These are phyloP conservation scores for Fermentozyma sake DNA, from an alignment of 1,139 yeast genomes.

Conservation along the genomic window DNA sequence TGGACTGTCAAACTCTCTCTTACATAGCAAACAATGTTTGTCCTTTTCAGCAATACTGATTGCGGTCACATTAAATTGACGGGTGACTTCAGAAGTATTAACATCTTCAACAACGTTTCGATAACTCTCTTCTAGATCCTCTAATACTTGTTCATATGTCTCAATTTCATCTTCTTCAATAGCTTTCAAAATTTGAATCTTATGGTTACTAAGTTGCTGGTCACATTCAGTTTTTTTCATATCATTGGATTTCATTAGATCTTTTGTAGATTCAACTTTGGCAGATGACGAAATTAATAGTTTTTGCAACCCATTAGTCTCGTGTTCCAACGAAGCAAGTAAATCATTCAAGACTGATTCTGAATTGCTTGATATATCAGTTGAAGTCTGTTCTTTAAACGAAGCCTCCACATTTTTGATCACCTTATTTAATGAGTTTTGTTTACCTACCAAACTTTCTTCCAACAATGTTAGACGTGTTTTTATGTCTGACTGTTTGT, in stretches of 20 bases:
- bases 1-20: conserved; percentile 50
- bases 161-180: conserved; percentile 45
- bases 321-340: conserved; percentile 7
- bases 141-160: conserved; percentile 44
- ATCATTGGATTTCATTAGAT: conserved; percentile 12
- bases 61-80: conserved; percentile 61
- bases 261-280: conserved; percentile 11
- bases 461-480: conserved; percentile 11
- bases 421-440: conserved; percentile 18
- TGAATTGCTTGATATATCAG: too few species aligned
- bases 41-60: conserved; percentile 52
- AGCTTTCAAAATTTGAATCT: conserved; percentile 19
- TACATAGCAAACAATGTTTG: conserved; percentile 62
- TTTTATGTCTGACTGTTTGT: conserved; percentile 52
- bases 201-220: conserved; percentile 13
- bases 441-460: conserved; percentile 10
- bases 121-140: conserved; percentile 59
- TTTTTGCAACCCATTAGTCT: conserved; percentile 9
- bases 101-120: conserved; percentile 55
- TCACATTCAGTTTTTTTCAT: conserved; percentile 11
- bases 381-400: conserved; percentile 17
- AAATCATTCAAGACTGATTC: conserved; percentile 12
- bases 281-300: conserved; percentile 4
- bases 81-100: conserved; percentile 62
- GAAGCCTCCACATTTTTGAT: conserved; percentile 11